Conservation (phyloP, 331 rosid species). For the Malus hybrid region DNA sequence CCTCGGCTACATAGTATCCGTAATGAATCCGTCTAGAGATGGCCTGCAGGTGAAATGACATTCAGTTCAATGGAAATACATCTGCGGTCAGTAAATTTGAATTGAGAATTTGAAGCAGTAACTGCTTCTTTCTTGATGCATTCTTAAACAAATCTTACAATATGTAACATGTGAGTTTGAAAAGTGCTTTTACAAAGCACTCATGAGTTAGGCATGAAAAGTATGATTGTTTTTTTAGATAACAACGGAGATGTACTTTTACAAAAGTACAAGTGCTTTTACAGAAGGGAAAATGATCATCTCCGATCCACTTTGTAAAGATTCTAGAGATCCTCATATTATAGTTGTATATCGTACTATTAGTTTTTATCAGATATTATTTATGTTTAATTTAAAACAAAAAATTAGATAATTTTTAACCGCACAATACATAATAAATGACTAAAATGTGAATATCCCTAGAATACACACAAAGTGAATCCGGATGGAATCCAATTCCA, state of each 20-base stretch:
- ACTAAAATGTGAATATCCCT: too few relatives aligned
- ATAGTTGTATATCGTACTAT: fast-evolving
- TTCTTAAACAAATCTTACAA: background rate
- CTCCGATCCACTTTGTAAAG: too few relatives aligned
- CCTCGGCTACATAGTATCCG: conserved; percentile 94
- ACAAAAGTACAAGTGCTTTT: too few relatives aligned
- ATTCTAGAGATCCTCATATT: fast-evolving
- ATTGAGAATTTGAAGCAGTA: background rate
- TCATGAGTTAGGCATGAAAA: background rate
- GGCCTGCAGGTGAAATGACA: conserved; percentile 36
- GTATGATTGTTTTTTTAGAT: too few relatives aligned
- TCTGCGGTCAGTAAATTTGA: background rate
- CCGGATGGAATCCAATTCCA: too few relatives aligned
- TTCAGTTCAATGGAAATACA: background rate
- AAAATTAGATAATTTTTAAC: too few relatives aligned
- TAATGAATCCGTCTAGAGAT: conserved; percentile 86
- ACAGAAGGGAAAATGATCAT: too few relatives aligned
- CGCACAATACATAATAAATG: too few relatives aligned
- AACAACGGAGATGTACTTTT: background rate
- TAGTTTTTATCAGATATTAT: fast-evolving
- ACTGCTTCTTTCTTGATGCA: background rate
- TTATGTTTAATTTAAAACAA: too few relatives aligned
- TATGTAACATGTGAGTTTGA: background rate
- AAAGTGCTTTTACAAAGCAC: background rate
- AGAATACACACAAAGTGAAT: too few relatives aligned